These are phyloP conservation scores for Quercus glauca DNA, from an alignment of 306 rosid species.

Conservation along the genomic window DNA sequence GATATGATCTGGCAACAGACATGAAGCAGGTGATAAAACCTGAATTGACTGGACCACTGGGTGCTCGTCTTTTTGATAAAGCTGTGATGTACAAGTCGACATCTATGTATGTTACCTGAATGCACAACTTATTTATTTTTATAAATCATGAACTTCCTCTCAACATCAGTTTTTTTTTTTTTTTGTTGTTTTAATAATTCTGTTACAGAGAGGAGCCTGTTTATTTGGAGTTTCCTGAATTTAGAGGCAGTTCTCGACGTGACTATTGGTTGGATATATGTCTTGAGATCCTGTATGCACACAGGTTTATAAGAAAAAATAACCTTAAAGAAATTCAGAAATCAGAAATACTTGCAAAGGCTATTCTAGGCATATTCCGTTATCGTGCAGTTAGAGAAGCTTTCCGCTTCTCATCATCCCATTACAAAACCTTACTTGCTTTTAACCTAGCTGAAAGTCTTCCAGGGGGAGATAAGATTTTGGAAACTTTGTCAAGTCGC, in stretches of 20 bases:
- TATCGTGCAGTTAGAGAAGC: slow-evolving; percentile 81
- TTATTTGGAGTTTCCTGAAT: slow-evolving; percentile 90
- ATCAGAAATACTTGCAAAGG: slow-evolving; percentile 75
- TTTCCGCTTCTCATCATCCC: slow-evolving; percentile 53
- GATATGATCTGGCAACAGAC: slow-evolving; percentile 71
- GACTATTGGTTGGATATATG: slow-evolving; percentile 91
- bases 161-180: slow-evolving; percentile 24
- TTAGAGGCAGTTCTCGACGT: slow-evolving; percentile 81
- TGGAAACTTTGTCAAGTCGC: slow-evolving; percentile 66
- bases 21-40: slow-evolving; percentile 86
- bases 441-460: slow-evolving; percentile 91
- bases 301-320: slow-evolving; percentile 66
- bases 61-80: slow-evolving; percentile 95
- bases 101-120: slow-evolving; percentile 59
- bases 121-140: neutral
- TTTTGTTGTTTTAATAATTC: slow-evolving; percentile 18
- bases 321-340: slow-evolving; percentile 56
- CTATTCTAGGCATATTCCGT: slow-evolving; percentile 66
- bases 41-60: slow-evolving; percentile 88
- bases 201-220: slow-evolving; percentile 78
- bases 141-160: slow-evolving; percentile 7
- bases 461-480: slow-evolving; percentile 80
- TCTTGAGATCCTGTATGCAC: slow-evolving; percentile 71
- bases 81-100: slow-evolving; percentile 91
- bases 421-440: slow-evolving; percentile 70